Evolutionary conservation across 1,139 yeast species (phyloP).

Genomic region (Geotrichum carabidarum): DNA sequence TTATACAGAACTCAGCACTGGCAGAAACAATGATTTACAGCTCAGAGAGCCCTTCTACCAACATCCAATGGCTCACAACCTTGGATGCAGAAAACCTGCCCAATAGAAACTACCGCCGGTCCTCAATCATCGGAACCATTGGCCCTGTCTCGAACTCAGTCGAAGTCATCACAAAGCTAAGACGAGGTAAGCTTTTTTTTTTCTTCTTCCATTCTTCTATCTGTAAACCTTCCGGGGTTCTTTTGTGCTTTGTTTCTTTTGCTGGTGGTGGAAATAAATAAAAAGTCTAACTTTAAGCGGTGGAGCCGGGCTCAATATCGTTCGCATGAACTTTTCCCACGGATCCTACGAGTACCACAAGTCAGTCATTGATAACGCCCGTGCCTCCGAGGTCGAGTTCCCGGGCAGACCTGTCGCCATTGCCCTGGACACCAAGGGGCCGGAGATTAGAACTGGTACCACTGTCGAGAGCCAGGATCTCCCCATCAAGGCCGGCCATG

Average conservation of each 20-base stretch:
- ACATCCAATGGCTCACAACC: slow-evolving; percentile 73
- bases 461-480: slow-evolving; percentile 73
- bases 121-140: slow-evolving; percentile 95
- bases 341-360: slow-evolving; percentile 97
- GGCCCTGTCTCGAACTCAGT: slow-evolving; percentile 94
- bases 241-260: not conserved
- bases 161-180: slow-evolving; percentile 76
- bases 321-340: slow-evolving; percentile 98
- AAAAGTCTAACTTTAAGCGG: not conserved
- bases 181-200: slow-evolving; percentile 53
- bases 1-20: not conserved
- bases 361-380: slow-evolving; percentile 90
- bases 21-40: slow-evolving; percentile 29
- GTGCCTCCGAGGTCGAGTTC: slow-evolving; percentile 84
- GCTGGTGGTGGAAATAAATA: not conserved
- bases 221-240: not conserved
- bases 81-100: slow-evolving; percentile 77
- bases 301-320: slow-evolving; percentile 87
- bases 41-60: slow-evolving; percentile 35
- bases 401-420: slow-evolving; percentile 96
- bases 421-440: slow-evolving; percentile 99
- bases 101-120: slow-evolving; percentile 81
- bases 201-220: not conserved
- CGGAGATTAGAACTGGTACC: slow-evolving; percentile 98
- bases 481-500: slow-evolving; percentile 80